Evolutionary conservation across 768 basidiomycete genomes (phyloP).

Genomic region (Pleurotus tuoliensis): DNA sequence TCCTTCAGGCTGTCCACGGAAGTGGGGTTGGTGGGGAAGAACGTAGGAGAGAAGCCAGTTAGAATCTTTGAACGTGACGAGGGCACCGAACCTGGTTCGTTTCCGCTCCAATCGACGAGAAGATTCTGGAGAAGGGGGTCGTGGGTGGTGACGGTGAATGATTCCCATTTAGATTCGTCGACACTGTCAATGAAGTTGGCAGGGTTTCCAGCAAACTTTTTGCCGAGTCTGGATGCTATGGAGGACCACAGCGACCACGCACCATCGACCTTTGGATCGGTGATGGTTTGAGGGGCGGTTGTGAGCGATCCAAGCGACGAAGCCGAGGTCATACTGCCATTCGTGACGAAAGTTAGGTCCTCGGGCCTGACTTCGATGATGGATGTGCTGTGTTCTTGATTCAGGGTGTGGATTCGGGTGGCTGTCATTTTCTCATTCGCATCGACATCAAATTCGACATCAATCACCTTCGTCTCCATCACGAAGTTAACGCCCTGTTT

Average conservation of each 20-base stretch:
- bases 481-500: neutral
- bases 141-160: neutral
- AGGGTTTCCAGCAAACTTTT: conserved; percentile 4
- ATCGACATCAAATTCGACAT: conserved; percentile 2
- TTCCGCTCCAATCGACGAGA: conserved; percentile 1
- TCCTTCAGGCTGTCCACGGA: neutral
- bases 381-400: neutral
- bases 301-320: conserved; percentile 1
- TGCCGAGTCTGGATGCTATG: neutral
- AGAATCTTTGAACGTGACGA: conserved; percentile 4
- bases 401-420: neutral
- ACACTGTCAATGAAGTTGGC: conserved; percentile 1
- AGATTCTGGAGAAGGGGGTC: conserved; percentile 2
- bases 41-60: conserved; percentile 6
- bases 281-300: conserved; percentile 1
- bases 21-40: conserved; percentile 4
- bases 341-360: neutral
- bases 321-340: conserved; percentile 4
- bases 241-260: conserved; percentile 4
- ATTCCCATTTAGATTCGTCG: conserved; percentile 4
- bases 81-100: neutral
- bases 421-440: conserved; percentile 1
- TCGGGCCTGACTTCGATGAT: conserved; percentile 1
- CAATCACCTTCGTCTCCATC: conserved; percentile 1
- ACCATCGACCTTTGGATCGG: neutral